Percentiles rank a stretch among this genome's conserved stretches.
phyloP scores from a whole-genome alignment of 2,329 filamentous ascomycete genomes.

The Talaromyces sp. region DNA sequence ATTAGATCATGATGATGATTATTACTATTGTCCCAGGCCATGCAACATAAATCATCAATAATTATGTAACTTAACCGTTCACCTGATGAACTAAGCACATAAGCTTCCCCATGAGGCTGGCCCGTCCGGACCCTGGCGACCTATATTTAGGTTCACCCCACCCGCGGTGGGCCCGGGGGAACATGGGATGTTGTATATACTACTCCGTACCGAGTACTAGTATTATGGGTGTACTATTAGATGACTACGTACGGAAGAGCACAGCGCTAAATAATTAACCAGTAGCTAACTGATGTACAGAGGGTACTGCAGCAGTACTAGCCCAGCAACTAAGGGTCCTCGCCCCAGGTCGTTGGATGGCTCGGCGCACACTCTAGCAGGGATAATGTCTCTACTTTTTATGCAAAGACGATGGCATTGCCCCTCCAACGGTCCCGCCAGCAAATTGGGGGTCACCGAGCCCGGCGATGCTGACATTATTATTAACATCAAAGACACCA shows the following conservation, averaged over 20 bases:
- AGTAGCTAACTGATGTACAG: too few relatives aligned
- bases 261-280: too few relatives aligned
- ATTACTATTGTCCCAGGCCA: neutral
- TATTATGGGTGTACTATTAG: too few relatives aligned
- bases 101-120: neutral
- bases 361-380: neutral
- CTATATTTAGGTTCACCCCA: neutral
- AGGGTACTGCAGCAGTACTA: too few relatives aligned
- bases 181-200: neutral
- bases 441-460: neutral
- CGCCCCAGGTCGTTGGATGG: neutral
- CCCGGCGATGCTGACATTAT: neutral
- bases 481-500: neutral
- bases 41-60: neutral
- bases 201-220: neutral
- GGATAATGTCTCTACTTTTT: too few relatives aligned
- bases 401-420: neutral
- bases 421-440: neutral
- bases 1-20: neutral
- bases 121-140: neutral
- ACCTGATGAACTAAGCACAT: neutral
- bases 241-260: too few relatives aligned
- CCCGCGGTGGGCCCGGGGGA: neutral
- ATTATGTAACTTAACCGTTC: too few relatives aligned
- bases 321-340: too few relatives aligned